A percentile compares a stretch with the other conserved stretches of the same genome.
These are phyloP conservation scores for Capsicum chinense DNA, from an alignment of 257 asterid genomes.

Conservation along the genomic window DNA sequence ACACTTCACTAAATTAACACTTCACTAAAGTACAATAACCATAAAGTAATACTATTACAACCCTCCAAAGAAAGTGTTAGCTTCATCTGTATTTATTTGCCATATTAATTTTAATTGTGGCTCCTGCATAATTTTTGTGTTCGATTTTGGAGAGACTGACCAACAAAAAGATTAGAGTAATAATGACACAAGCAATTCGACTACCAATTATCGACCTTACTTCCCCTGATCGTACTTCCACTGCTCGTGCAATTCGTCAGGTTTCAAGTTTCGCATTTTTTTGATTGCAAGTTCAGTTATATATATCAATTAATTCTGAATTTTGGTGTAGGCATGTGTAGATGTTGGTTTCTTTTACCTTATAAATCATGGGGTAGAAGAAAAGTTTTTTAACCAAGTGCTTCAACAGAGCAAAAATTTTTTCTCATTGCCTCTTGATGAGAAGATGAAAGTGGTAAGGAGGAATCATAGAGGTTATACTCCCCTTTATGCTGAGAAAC, in stretches of 20 bases:
- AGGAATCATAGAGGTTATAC: conserved; percentile 57
- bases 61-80: too few species aligned
- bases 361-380: conserved; percentile 61
- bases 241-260: conserved; percentile 57
- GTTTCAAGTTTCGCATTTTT: conserved; percentile 23
- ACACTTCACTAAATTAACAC: too few species aligned
- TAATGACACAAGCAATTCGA: conserved; percentile 43
- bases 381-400: conserved; percentile 44
- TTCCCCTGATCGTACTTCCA: conserved; percentile 45
- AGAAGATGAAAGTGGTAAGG: conserved; percentile 49
- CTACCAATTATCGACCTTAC: conserved; percentile 61
- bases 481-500: conserved; percentile 57
- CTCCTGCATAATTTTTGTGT: not conserved
- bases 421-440: conserved; percentile 50
- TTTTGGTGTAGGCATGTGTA: conserved; percentile 51
- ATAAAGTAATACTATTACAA: too few species aligned
- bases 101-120: too few species aligned
- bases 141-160: not conserved
- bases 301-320: not conserved
- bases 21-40: too few species aligned
- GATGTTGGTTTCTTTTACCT: conserved; percentile 67
- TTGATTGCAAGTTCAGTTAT: not conserved
- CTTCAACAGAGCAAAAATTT: conserved; percentile 46
- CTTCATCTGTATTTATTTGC: too few species aligned
- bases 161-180: not conserved